Percentiles rank a stretch among this genome's conserved stretches.
Conservation (phyloP, 192 early-diverging fungal species). For the Backusella tarrabulga region DNA sequence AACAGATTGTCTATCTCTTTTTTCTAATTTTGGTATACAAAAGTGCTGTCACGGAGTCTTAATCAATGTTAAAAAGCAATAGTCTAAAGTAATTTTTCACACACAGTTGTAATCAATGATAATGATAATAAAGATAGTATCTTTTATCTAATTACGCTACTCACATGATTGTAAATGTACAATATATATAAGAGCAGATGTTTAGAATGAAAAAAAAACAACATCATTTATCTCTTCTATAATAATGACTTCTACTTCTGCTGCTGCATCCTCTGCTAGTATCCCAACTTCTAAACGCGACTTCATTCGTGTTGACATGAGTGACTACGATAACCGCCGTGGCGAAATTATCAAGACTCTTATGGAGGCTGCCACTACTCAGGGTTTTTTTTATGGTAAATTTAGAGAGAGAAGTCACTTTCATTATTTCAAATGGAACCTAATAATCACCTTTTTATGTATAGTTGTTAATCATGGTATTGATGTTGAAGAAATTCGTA, state of each 20-base stretch:
- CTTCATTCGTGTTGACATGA: conserved; percentile 18
- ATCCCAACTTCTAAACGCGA: neutral
- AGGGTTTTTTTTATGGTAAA: conserved; percentile 36
- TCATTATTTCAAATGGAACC: neutral
- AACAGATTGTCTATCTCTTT: neutral
- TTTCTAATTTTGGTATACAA: neutral
- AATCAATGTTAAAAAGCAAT: neutral
- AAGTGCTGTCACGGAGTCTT: neutral
- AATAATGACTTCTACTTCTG: neutral
- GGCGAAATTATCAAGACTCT: conserved; percentile 22
- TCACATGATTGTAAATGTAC: neutral
- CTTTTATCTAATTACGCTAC: neutral
- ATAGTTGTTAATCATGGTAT: conserved; percentile 31
- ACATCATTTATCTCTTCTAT: neutral
- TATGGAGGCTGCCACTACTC: conserved; percentile 23
- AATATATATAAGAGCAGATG: neutral
- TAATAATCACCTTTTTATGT: neutral
- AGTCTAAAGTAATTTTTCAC: neutral
- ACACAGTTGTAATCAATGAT: neutral
- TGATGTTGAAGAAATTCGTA: conserved; percentile 8
- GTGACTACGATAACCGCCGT: conserved; percentile 17
- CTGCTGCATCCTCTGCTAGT: conserved; percentile 7
- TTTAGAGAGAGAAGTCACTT: neutral
- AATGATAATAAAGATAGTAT: neutral
- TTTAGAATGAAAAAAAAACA: neutral